Evolutionary conservation across 352 stramenopile species (phyloP), one percentile per base, ranked within the genome.

Genomic region (Peronospora farinosa): DNA sequence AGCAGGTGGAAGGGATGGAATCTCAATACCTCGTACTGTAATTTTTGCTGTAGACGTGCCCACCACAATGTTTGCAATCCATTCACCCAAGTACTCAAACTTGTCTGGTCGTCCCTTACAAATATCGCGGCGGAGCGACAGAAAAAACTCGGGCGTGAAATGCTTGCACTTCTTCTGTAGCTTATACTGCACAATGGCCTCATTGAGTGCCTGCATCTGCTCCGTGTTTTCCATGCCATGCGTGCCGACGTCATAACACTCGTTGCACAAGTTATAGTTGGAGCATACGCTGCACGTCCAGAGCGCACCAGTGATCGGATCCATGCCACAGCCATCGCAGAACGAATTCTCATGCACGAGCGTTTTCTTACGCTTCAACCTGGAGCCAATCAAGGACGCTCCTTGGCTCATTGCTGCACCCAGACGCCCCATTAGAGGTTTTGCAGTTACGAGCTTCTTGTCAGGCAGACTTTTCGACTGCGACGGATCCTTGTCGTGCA

Each of bases 51-150:
- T 65, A 3, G 76, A 49, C 7, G 67, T 84, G 32, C 77, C 78
- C 40, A 80, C 72, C 6, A 92, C 72, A 47, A 92, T 88, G 30
- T 79, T 74, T 27, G 70, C 81, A 64, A 92, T 86, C 81, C 81
- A 92, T 23, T 71, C 67, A 23, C 81, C 78, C 35, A 92, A 58
- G 49, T 92, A 88, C 56, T 92, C 73, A 46, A 92, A 86, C 62
- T 92, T 92, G 66, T 87, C 78, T 0, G 77, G 68, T 30, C 78
- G 63, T 43, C 70, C 72, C 54, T 92, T 92, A 66, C 80, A 92
- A 25, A 92, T 77, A 63, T 92, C 80, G 0, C 69, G 71, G 7
- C 72, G 77, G 25, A 92, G 73, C 16, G 79, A 88, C 5, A 82
- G 40, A 3, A 92, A 53, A 32, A 92, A 88, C 51, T 87, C 76